phyloP scores from a whole-genome alignment of 805 yeast species.

The Metschnikowia lunata region DNA sequence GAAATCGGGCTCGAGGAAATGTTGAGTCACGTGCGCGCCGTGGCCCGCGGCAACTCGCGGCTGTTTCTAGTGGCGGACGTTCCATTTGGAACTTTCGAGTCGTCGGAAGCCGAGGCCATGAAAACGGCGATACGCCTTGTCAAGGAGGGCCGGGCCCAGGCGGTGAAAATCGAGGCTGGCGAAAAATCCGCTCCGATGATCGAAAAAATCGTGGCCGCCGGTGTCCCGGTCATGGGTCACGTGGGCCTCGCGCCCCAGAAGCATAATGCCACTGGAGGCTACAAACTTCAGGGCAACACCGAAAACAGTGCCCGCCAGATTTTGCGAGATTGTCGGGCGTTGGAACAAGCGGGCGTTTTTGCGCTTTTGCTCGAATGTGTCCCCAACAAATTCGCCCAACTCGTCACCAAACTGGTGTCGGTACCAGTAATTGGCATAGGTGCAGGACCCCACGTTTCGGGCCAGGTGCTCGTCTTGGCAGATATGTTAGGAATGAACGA shows the following conservation, averaged over 20 bases:
- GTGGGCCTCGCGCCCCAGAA: slow-evolving; percentile 91
- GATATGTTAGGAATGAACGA: slow-evolving; percentile 78
- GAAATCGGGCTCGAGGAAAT: slow-evolving; percentile 77
- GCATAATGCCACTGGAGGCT: slow-evolving; percentile 76
- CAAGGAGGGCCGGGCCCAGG: slow-evolving; percentile 55
- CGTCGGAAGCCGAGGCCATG: slow-evolving; percentile 57
- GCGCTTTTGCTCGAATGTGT: slow-evolving; percentile 78
- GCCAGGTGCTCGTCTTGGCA: slow-evolving; percentile 85
- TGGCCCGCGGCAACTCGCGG: slow-evolving; percentile 59
- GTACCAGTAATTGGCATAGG: slow-evolving; percentile 96
- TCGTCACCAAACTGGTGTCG: slow-evolving; percentile 53
- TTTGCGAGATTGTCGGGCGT: slow-evolving; percentile 59
- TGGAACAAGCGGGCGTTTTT: slow-evolving; percentile 76
- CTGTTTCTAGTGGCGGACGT: slow-evolving; percentile 78
- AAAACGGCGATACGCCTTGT: slow-evolving; percentile 53
- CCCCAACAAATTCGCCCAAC: slow-evolving; percentile 65
- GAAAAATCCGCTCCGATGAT: slow-evolving; percentile 50
- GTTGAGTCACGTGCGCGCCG: slow-evolving; percentile 70
- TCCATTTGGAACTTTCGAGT: slow-evolving; percentile 85
- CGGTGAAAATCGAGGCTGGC: slow-evolving; percentile 85
- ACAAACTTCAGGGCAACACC: slow-evolving; percentile 75
- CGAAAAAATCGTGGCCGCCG: slow-evolving; percentile 52
- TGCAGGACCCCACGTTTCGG: slow-evolving; percentile 79
- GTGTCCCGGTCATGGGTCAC: slow-evolving; percentile 90
- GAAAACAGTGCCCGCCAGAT: slow-evolving; percentile 51